Evolutionary conservation across 2,329 filamentous ascomycete genomes (phyloP), one percentile per base, ranked within the genome.

Genomic region (Xylaria sp.): DNA sequence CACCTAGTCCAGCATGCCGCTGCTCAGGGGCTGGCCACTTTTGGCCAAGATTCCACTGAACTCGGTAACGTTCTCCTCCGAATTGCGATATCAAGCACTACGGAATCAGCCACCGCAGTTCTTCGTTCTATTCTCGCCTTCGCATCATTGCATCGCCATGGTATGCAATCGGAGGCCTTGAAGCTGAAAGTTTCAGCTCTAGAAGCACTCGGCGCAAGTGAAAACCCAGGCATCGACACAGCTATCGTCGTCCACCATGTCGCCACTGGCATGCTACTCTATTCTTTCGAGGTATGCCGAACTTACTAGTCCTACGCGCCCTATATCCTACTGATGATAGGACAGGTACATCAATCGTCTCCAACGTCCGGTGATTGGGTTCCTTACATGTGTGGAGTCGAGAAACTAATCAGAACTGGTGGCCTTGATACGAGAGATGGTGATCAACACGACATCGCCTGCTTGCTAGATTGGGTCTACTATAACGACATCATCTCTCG

Each of bases 391-490:
- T 63, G 7, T 33, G 33, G 33, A 10, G 7, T 33, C 33, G 33
- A 33, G 33, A 33, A 33, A 9, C 33, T 33, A 33, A 33, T 33
- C 2, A 33, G 33, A 33, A 33, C 33, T 33, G 33, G 7, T 10
- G 7, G 7, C 33, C 33, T 33, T 10, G 33, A 10, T 33, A 3
- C 10, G 9, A 33, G 33, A 1, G 9, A 10, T 33, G 7, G 33
- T 33, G 33, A 33, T 2, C 7, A 33, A 0, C 7, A 33, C 33
- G 33, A 33, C 33, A 33, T 33, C 7, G 33, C 33, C 33, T 33
- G 33, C 33, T 33, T 33, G 33, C 33, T 33, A 9, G 60, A 63
- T 38, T 63, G 60, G 60, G 40, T 63, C 10, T 57, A 57, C 13
- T 63, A 57, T 11, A 17, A 63, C 60, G 38, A 63, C 7, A 17